Conservation (phyloP, 192 early-diverging fungal genomes). For the Rhizoclosmatium globosum region DNA sequence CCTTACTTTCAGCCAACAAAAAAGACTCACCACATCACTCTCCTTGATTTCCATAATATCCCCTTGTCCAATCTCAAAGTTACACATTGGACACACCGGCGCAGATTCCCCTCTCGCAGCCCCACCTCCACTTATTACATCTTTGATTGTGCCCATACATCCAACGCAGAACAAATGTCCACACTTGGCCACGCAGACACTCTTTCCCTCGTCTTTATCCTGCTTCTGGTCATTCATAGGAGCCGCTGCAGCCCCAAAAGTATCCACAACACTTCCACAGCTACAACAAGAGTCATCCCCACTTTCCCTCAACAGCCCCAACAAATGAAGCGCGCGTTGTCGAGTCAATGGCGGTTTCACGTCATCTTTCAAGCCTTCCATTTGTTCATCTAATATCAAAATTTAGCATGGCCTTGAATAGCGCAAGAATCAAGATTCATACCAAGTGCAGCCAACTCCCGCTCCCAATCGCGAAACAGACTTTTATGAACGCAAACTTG, state of each 20-base stretch:
- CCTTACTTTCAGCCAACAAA: not conserved
- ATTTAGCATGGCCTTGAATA: not conserved
- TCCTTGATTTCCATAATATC: slow-evolving; percentile 62
- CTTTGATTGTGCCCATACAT: slow-evolving; percentile 31
- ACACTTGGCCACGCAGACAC: slow-evolving; percentile 42
- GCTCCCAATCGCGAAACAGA: slow-evolving; percentile 46
- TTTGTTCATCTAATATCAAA: slow-evolving; percentile 22
- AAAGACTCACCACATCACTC: slow-evolving; percentile 31
- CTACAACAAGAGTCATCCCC: slow-evolving; percentile 57
- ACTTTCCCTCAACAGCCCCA: slow-evolving; percentile 46
- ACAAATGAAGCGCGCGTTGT: slow-evolving; percentile 46
- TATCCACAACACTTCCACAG: slow-evolving; percentile 40
- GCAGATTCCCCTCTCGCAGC: not conserved
- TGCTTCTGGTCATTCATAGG: not conserved
- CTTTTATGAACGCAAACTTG: slow-evolving; percentile 56
- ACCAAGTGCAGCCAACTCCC: slow-evolving; percentile 36
- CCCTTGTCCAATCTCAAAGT: slow-evolving; percentile 21
- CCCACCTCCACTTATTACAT: not conserved
- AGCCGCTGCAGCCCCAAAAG: slow-evolving; percentile 12
- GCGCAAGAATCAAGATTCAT: not conserved
- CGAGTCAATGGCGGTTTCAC: slow-evolving; percentile 41
- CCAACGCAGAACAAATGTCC: slow-evolving; percentile 51
- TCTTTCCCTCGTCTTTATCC: slow-evolving; percentile 21
- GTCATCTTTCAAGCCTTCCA: slow-evolving; percentile 24
- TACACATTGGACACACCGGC: slow-evolving; percentile 57